Base-by-base conservation (phyloP, 2,329 filamentous ascomycete species). In the Paradendryphiella salina region DNA sequence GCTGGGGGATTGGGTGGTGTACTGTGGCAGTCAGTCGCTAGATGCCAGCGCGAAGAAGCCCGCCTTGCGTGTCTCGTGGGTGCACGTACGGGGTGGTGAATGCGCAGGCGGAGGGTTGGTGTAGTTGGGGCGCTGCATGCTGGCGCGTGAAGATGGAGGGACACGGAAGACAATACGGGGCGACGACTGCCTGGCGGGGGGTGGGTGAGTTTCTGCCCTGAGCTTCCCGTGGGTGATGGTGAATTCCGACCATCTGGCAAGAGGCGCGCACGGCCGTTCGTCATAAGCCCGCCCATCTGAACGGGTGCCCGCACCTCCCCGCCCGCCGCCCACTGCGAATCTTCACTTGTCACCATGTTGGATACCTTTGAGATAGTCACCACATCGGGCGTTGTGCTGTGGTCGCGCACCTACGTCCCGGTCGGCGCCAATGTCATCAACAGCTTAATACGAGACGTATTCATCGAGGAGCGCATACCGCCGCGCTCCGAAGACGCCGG, bases 311-410 rank as follows among this genome's bases (percentile, higher is more conserved):
- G 36, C 50, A 50, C 55, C 45, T 38, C 45, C 23, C 32, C 43
- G 26, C 37, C 45, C 26, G 6, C 52, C 15, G 20, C 47, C 21
- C 33, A 39, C 18, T 40, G 23, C 42, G 38, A 35, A 41, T 10
- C 50, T 47, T 34, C 46, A 11, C 49, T 26, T 45, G 39, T 29
- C 52, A 48, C 51, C 46, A 97, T 97, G 93, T 78, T 99, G 76
- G 94, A 99, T 78, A 88, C 89, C 13, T 99, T 99, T 73, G 93
- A 99, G 76, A 94, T 99, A 61, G 76, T 99, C 55, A 96, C 93
- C 54, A 96, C 93, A 31, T 96, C 92, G 3, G 94, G 94, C 49
- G 92, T 99, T 57, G 94, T 99, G 50, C 84, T 99, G 47, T 99
- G 94, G 94, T 96, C 93, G 55, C 87, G 89, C 71, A 87, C 85